Percentiles rank a stretch among this genome's conserved stretches.
Conservation (phyloP, 1,139 yeast genomes). For the Suhomyces guaymorum region DNA sequence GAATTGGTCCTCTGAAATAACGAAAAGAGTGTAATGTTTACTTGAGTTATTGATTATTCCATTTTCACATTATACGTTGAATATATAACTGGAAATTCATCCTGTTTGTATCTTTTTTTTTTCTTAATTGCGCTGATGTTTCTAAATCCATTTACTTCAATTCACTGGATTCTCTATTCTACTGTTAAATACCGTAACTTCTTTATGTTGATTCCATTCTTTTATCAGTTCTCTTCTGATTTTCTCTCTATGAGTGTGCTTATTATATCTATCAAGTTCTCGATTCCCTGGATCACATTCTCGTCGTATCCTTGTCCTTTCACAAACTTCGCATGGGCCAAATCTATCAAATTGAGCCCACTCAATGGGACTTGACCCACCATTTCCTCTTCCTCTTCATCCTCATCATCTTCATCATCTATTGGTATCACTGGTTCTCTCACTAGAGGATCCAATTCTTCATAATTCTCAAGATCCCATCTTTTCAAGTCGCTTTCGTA, state of each 20-base stretch:
- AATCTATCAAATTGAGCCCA: slow-evolving; percentile 72
- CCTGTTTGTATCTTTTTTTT: too few relatives aligned
- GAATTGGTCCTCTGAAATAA: too few relatives aligned
- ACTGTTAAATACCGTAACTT: too few relatives aligned
- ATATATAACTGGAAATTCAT: too few relatives aligned
- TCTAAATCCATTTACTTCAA: too few relatives aligned
- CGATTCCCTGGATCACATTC: slow-evolving; percentile 66
- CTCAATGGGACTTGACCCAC: slow-evolving; percentile 42
- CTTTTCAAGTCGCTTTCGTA: slow-evolving; percentile 64
- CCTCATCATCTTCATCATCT: slow-evolving; percentile 35
- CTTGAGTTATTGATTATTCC: too few relatives aligned
- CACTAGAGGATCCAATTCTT: slow-evolving; percentile 42
- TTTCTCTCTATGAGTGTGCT: slow-evolving; percentile 22
- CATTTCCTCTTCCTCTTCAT: slow-evolving; percentile 19
- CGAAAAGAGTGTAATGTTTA: too few relatives aligned
- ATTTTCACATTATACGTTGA: too few relatives aligned
- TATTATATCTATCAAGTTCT: slow-evolving; percentile 53
- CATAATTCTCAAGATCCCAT: slow-evolving; percentile 42
- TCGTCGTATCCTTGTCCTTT: slow-evolving; percentile 73
- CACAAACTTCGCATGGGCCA: slow-evolving; percentile 77
- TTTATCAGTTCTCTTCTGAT: neutral
- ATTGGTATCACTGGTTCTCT: slow-evolving; percentile 22
- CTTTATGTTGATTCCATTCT: too few relatives aligned
- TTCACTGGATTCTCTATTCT: too few relatives aligned
- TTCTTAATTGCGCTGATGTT: too few relatives aligned